Evolutionary conservation across 306 rosid genomes (phyloP).

Genomic region (Corylus avellana): DNA sequence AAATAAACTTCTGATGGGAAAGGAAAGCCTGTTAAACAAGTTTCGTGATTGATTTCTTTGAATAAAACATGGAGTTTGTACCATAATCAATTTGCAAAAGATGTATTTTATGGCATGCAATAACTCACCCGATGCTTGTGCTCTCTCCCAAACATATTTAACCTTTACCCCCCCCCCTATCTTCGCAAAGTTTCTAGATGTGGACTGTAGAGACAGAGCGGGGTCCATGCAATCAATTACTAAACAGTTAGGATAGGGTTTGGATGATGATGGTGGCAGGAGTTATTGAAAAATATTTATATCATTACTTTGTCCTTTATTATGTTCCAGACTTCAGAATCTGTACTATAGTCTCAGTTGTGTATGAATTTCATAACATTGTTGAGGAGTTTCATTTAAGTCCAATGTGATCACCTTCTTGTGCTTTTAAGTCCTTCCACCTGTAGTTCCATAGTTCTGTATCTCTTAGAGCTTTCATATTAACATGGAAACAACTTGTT

Average conservation of each 20-base stretch:
- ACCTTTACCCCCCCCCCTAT: not conserved
- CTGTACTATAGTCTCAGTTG: not conserved
- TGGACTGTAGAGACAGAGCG: not conserved
- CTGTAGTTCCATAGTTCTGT: not conserved
- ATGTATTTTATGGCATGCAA: not conserved
- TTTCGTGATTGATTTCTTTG: not conserved
- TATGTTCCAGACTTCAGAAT: not conserved
- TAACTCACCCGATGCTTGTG: not conserved
- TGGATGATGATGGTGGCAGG: not conserved
- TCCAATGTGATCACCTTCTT: not conserved
- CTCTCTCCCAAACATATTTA: not conserved
- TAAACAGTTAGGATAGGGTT: not conserved
- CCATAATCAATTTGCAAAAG: not conserved
- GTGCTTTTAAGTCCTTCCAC: not conserved
- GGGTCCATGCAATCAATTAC: not conserved
- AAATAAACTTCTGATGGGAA: not conserved
- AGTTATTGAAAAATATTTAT: not conserved
- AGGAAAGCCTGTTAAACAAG: not conserved
- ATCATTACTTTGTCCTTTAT: not conserved
- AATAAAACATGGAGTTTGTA: not conserved
- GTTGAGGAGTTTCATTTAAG: not conserved
- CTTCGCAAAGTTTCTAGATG: not conserved
- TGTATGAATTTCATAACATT: constrained; percentile 1
- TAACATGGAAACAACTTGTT: constrained; percentile 11
- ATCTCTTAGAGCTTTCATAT: not conserved